A percentile compares a stretch with the other conserved stretches of the same genome.
Evolutionary conservation across 2,329 filamentous ascomycete species (phyloP).

Genomic region (Mariannaea elegans): DNA sequence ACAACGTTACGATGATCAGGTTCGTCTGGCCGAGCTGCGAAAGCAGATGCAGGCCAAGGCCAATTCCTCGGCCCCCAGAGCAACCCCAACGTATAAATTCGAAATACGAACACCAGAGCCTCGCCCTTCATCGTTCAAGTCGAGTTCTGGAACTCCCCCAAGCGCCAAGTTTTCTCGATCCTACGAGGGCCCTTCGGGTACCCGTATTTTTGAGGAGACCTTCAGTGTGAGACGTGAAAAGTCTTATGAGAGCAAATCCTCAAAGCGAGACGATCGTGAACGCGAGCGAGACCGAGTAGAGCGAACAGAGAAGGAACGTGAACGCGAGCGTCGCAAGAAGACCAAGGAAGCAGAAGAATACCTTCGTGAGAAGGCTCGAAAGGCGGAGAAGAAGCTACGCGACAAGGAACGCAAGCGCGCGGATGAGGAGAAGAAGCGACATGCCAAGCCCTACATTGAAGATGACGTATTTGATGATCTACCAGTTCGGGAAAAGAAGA

Average conservation of each 20-base stretch:
- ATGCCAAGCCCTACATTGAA: conserved; percentile 48
- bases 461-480: conserved; percentile 43
- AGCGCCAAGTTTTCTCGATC: conserved; percentile 46
- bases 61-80: conserved; percentile 55
- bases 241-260: conserved; percentile 57
- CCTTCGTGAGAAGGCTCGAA: conserved; percentile 29
- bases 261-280: conserved; percentile 44
- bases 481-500: conserved; percentile 47
- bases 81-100: conserved; percentile 50
- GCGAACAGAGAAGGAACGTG: conserved; percentile 23
- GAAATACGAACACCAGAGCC: conserved; percentile 63
- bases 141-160: conserved; percentile 43
- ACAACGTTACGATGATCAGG: conserved; percentile 79
- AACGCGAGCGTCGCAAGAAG: conserved; percentile 12
- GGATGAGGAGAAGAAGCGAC: conserved; percentile 48
- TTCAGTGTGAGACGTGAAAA: conserved; percentile 54
- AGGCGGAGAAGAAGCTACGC: conserved; percentile 48
- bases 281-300: conserved; percentile 33
- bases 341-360: conserved; percentile 45
- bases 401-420: conserved; percentile 51
- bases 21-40: conserved; percentile 72
- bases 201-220: conserved; percentile 58
- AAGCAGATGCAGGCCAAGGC: conserved; percentile 59
- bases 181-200: conserved; percentile 16
- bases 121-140: conserved; percentile 52